Base-by-base conservation (phyloP, 2,329 filamentous ascomycete species). In the Aureobasidium sp. region DNA sequence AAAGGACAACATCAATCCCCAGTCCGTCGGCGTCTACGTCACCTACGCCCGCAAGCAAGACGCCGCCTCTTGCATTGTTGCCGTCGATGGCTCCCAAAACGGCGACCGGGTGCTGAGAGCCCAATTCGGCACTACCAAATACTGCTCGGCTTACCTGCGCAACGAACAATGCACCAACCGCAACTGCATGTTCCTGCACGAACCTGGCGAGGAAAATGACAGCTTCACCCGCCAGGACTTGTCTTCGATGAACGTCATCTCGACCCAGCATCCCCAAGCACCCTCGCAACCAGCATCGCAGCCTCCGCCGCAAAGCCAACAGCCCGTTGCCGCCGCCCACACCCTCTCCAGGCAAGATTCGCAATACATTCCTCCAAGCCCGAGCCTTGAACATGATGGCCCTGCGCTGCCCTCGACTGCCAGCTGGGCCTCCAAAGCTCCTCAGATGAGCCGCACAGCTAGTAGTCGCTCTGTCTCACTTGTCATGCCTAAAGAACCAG, bases 171-270 rank as follows among this genome's bases (percentile, higher is more conserved):
- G 94, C 75, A 91, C 90, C 62, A 99, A 99, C 70, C 86, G 92
- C 57, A 93, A 94, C 65, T 99, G 94, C 79, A 99, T 97, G 85
- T 99, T 99, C 74, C 77, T 99, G 56, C 94, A 99, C 71, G 95
- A 99, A 75, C 89, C 94, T 42, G 95, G 94, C n/a, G 94, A 99
- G 71, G 94, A 97, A 68, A 93, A 94, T 67, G 93, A 97, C 70
- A 97, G 91, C 75, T 97, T 96, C 72, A 96, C 91, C 9, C 85
- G 94, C 52, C 91, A 97, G 72, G 93, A 97, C 73, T 77, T 97
- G 40, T 97, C 93, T 1, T 95, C 92, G 19, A 90, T 97, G 81
- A 97, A 97, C 70, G 93, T 90, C 64, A 86, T 91, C 62, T 89
- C 88, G 65, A 91, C 89, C 1, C 91, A 87, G 71, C 79, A 91